Conservation (phyloP, 2,329 filamentous ascomycete genomes). For the Botrytis elliptica region DNA sequence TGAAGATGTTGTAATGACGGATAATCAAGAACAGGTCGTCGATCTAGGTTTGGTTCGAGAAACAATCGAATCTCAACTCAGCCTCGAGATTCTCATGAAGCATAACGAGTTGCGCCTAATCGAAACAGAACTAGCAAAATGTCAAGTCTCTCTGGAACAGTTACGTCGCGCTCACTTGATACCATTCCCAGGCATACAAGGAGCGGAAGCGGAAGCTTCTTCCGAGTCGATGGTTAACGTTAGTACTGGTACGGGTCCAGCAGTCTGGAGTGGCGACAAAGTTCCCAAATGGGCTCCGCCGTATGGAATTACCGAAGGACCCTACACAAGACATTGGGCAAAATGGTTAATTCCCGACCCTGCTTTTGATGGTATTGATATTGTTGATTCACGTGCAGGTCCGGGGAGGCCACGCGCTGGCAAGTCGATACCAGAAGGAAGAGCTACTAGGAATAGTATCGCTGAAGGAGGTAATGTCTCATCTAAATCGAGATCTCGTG, state of each 20-base stretch:
- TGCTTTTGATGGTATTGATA: slow-evolving; percentile 70
- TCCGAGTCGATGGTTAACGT: slow-evolving; percentile 68
- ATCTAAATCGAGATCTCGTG: slow-evolving; percentile 55
- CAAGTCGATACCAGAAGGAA: slow-evolving; percentile 61
- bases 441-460: slow-evolving; percentile 75
- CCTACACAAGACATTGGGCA: slow-evolving; percentile 90
- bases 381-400: slow-evolving; percentile 42
- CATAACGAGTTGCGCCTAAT: slow-evolving; percentile 92
- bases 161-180: slow-evolving; percentile 88
- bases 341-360: slow-evolving; percentile 92
- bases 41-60: slow-evolving; percentile 38
- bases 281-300: slow-evolving; percentile 78
- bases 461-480: slow-evolving; percentile 49
- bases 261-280: slow-evolving; percentile 62
- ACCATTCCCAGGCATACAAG: slow-evolving; percentile 74
- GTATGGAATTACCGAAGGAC: slow-evolving; percentile 87
- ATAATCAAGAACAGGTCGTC: slow-evolving; percentile 25
- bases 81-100: slow-evolving; percentile 88
- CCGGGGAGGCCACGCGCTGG: slow-evolving; percentile 34
- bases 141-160: slow-evolving; percentile 89
- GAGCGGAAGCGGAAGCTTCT: slow-evolving; percentile 43
- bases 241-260: slow-evolving; percentile 70
- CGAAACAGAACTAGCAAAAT: slow-evolving; percentile 94
- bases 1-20: slow-evolving; percentile 26
- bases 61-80: slow-evolving; percentile 77